Conservation (phyloP, 2,329 filamentous ascomycete genomes). For the Exophiala bonariae region DNA sequence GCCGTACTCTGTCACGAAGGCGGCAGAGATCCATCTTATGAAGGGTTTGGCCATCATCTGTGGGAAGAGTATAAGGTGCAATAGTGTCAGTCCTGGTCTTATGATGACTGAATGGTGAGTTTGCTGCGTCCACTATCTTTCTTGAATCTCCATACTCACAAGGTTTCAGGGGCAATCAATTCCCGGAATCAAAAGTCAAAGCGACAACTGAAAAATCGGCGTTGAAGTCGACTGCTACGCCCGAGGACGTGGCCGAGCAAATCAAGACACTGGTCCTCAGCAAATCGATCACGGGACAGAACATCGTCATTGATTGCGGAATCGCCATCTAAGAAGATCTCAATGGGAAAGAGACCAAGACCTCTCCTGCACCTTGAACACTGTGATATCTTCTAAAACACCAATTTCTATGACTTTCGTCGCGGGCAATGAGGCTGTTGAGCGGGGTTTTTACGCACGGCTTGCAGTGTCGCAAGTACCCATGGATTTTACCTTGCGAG, state of each 20-base stretch:
- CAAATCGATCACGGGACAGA: conserved; percentile 29
- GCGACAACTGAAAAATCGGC: conserved; percentile 25
- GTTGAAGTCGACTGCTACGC: conserved; percentile 20
- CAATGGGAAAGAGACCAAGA: too few relatives aligned
- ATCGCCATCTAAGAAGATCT: conserved; percentile 26
- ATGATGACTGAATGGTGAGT: conserved; percentile 65
- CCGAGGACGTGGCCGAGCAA: conserved; percentile 34
- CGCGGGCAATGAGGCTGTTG: too few relatives aligned
- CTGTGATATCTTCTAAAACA: too few relatives aligned
- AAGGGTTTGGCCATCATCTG: conserved; percentile 64
- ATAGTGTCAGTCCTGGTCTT: conserved; percentile 64
- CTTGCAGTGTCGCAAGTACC: too few relatives aligned
- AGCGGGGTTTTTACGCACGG: too few relatives aligned
- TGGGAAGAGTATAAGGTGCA: conserved; percentile 62
- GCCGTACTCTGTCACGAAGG: conserved; percentile 75
- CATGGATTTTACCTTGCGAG: too few relatives aligned
- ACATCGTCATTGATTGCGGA: conserved; percentile 29
- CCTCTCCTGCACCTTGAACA: too few relatives aligned
- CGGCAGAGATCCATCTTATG: conserved; percentile 69
- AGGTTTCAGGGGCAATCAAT: conserved; percentile 27
- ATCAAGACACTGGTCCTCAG: conserved; percentile 24
- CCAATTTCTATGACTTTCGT: too few relatives aligned
- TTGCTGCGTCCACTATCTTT: too few relatives aligned
- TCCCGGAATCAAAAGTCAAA: conserved; percentile 27
- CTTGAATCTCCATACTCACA: too few relatives aligned